phyloP scores from a whole-genome alignment of 225 moss, liverwort and hornwort genomes.

The Asterella californica region DNA sequence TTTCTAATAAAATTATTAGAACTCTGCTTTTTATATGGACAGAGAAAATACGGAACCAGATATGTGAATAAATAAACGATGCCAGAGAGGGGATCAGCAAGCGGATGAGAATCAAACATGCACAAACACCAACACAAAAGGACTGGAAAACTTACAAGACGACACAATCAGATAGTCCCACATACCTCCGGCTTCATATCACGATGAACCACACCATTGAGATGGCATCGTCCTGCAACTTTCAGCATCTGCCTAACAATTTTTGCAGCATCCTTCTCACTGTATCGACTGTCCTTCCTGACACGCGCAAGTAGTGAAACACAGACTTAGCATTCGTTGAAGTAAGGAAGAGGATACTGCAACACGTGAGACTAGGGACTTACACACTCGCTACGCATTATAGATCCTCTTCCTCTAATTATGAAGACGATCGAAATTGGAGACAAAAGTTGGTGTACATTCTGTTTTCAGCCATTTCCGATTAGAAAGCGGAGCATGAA shows the following conservation, averaged over 20 bases:
- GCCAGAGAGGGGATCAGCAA: too few relatives aligned
- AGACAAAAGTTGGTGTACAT: constrained; percentile 42
- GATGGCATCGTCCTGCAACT: constrained; percentile 90
- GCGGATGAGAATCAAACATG: too few relatives aligned
- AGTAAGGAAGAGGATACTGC: neutral
- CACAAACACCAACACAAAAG: too few relatives aligned
- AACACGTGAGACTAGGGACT: neutral
- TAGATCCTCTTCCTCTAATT: neutral
- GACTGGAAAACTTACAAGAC: neutral
- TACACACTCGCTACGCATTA: too few relatives aligned
- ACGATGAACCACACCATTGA: constrained; percentile 96
- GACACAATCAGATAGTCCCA: neutral
- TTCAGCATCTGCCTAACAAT: constrained; percentile 96
- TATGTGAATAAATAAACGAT: neutral
- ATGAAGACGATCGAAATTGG: neutral
- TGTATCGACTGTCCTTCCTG: constrained; percentile 89
- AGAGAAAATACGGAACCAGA: neutral
- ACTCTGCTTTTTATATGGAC: too few relatives aligned
- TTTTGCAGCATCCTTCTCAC: constrained; percentile 94
- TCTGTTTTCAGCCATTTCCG: constrained; percentile 24
- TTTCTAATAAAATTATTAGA: too few relatives aligned
- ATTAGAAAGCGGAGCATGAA: neutral
- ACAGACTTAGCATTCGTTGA: neutral
- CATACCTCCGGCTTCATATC: constrained; percentile 97
- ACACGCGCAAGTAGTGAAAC: neutral